These are phyloP conservation scores for Dactylellina drechsleri DNA, from an alignment of 2,329 filamentous ascomycete genomes.

Conservation along the genomic window DNA sequence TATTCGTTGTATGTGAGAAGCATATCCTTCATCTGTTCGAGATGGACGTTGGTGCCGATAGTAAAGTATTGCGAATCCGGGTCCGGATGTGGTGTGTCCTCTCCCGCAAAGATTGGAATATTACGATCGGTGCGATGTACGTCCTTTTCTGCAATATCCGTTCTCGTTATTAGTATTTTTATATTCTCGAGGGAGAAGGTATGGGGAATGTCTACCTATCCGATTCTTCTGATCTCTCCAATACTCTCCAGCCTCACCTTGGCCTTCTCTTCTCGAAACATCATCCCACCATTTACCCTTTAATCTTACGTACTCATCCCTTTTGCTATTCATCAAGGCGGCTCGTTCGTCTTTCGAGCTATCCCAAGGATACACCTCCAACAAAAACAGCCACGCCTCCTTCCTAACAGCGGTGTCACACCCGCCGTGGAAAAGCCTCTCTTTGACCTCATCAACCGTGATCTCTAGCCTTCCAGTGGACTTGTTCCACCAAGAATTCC, in stretches of 20 bases:
- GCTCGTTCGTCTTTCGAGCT: slow-evolving; percentile 86
- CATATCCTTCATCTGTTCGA: slow-evolving; percentile 99
- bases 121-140: slow-evolving; percentile 96
- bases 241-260: slow-evolving; percentile 87
- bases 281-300: slow-evolving; percentile 99
- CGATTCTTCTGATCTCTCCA: slow-evolving; percentile 94
- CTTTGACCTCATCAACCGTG: slow-evolving; percentile 92
- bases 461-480: slow-evolving; percentile 77
- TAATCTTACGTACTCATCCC: slow-evolving; percentile 92
- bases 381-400: slow-evolving; percentile 93
- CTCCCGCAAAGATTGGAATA: slow-evolving; percentile 93
- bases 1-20: slow-evolving; percentile 98
- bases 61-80: slow-evolving; percentile 94
- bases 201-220: slow-evolving; percentile 75
- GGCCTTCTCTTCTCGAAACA: slow-evolving; percentile 70
- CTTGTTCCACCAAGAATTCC: slow-evolving; percentile 87
- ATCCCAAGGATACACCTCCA: slow-evolving; percentile 93
- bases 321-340: slow-evolving; percentile 81
- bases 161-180: slow-evolving; percentile 18
- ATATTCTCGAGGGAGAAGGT: slow-evolving; percentile 5
- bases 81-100: slow-evolving; percentile 96
- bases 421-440: slow-evolving; percentile 95
- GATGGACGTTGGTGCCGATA: slow-evolving; percentile 91
- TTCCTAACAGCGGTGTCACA: slow-evolving; percentile 91
- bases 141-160: slow-evolving; percentile 80